A percentile compares a stretch with the other conserved stretches of the same genome.
Evolutionary conservation across 352 stramenopile species (phyloP).

Genomic region (Pythium aquatile): DNA sequence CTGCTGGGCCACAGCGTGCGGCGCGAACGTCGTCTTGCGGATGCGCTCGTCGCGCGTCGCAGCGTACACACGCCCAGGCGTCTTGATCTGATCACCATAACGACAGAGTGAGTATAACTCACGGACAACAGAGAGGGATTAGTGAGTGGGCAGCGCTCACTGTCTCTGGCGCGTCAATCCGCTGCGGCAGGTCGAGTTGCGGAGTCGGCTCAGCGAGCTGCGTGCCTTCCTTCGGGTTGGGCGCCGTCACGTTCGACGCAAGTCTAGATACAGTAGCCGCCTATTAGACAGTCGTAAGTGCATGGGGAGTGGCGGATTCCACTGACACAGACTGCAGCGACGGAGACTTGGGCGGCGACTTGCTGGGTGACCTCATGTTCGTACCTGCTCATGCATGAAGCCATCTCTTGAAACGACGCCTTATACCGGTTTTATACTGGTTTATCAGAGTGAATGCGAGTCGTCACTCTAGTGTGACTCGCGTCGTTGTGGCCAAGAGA

Average conservation of each 20-base stretch:
- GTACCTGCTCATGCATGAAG: not conserved
- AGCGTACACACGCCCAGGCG: constrained; percentile 44
- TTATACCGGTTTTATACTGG: constrained; percentile 20
- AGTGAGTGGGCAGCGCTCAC: constrained; percentile 22
- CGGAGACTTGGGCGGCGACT: constrained; percentile 46
- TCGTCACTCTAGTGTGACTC: constrained; percentile 11
- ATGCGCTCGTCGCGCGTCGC: constrained; percentile 64
- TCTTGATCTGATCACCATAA: constrained; percentile 60
- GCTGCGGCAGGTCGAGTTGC: constrained; percentile 76
- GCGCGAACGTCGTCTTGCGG: constrained; percentile 69
- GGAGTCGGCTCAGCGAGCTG: constrained; percentile 72
- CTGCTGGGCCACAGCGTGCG: constrained; percentile 53
- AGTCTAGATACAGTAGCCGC: constrained; percentile 24
- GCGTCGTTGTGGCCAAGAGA: not conserved
- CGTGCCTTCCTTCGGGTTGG: constrained; percentile 61
- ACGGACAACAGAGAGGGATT: too few species aligned
- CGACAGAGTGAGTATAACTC: not conserved
- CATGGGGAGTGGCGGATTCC: not conserved
- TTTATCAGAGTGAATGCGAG: not conserved
- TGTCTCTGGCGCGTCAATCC: constrained; percentile 67
- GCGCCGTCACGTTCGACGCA: constrained; percentile 54
- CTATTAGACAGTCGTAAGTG: not conserved
- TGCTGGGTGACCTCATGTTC: constrained; percentile 37
- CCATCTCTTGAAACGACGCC: constrained; percentile 18
- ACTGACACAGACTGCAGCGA: constrained; percentile 32